Base-by-base conservation (phyloP, 495 filamentous ascomycete species). In the Penicillium crystallinum region DNA sequence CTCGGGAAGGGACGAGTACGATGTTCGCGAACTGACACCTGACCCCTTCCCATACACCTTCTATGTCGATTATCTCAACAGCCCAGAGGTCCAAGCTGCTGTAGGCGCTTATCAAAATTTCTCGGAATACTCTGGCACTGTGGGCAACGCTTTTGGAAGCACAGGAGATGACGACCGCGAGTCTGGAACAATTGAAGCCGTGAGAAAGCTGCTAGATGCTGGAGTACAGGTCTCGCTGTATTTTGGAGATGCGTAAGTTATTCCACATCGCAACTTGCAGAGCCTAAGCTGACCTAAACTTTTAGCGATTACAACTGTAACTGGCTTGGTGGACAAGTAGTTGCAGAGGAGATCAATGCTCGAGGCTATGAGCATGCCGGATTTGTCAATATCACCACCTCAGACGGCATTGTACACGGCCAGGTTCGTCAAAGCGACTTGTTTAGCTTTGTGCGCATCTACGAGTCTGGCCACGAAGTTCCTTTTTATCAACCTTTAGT, bases 401-500 rank as follows among this genome's bases (percentile, higher is more conserved):
- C 70, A n/a, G 81, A 85, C 58, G 69, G 64, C 14, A 62, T 83
- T 22, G 73, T 78, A 8, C 80, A 84, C 49, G 87, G 87, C 4
- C 80, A 82, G 39, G 82, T 87, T 21, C 78, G 84, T 9, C 84
- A 89, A 56, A 77, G 78, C 48, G 85, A 80, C 18, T 81, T 84
- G 62, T 83, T 88, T 53, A 82, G 82, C 27, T 91, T 89, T 63
- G 76, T 79, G 23, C 77, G 86, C 2, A 74, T 89, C 9, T 89
- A 84, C 61, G 74, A 88, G 56, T 81, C 83, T 10, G 87, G 87
- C 0, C 87, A 91, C 58, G 77, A 82, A 45, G 80, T 88, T 9
- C 85, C 87, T 1, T 81, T 85, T 33, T 88, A 89, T 57, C 83
- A 86, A 60, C 85, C 85, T 0, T 58, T 85, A 27, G 73, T 77